Base-by-base conservation (phyloP, 805 yeast species). In the Pichia kluyveri region DNA sequence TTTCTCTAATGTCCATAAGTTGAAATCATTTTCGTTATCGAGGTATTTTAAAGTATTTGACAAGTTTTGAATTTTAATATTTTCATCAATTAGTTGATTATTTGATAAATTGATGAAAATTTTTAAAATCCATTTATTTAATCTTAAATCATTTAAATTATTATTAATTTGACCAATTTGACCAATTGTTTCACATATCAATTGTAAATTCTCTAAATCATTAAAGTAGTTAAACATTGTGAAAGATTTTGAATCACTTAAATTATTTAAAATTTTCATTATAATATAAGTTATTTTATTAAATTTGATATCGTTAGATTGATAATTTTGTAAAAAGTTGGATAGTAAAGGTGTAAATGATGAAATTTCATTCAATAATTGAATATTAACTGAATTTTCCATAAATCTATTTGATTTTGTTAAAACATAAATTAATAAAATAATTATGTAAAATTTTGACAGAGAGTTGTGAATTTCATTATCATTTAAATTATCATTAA, bases 401-500 rank as follows among this genome's bases (percentile, higher is more conserved):
- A 5, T 12, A 34, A 14, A 34, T 15, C 93, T 76, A 61, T 77
- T 86, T 44, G 77, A 75, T 53, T 86, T 72, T 49, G 82, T 68
- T 27, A 91, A 73, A 61, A 87, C 93, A 42, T 79, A 69, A 42
- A 90, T 69, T 49, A 91, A 75, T 34, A 83, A 61, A 46, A 88
- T 64, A 1, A 95, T 96, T 3, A 90, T 76, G 56, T 81, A 73
- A 9, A 77, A 62, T 46, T 68, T 66, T 3, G 70, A 65, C 17
- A 63, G 63, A 19, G 72, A 56, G 23, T 19, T 19, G 23, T 34
- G 37, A 15, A 34, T 10, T 14, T 34, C 17, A 34, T 34, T 15
- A 23, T 14, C 17, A 10, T 34, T 7, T 8, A 34, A 15, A 15
- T 34, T 69, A 23, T 23, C 5, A 23, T 23, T 52, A 44, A 79